phyloP scores from a whole-genome alignment of 164 flowering plant species.

The Macadamia tetraphylla region DNA sequence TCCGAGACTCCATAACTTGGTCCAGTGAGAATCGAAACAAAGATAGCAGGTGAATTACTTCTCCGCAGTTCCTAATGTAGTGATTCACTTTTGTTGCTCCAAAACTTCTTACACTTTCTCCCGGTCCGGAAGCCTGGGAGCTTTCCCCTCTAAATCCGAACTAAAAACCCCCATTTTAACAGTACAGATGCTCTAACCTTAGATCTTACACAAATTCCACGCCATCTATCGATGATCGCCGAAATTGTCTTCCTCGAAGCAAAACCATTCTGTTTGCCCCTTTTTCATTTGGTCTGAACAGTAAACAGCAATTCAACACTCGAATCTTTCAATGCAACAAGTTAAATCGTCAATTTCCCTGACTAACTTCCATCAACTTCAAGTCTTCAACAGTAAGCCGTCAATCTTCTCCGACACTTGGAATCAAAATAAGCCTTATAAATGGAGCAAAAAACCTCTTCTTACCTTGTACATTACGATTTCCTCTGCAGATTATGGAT shows the following conservation, averaged over 20 bases:
- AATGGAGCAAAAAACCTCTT: too few relatives aligned
- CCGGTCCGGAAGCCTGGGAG: not conserved
- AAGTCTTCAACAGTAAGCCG: not conserved
- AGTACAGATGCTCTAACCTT: not conserved
- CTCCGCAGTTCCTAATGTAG: not conserved
- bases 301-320: not conserved
- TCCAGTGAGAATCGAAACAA: not conserved
- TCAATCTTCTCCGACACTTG: conserved; percentile 1
- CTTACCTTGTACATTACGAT: too few relatives aligned
- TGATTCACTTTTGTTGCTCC: not conserved
- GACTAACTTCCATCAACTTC: not conserved
- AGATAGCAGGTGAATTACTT: not conserved
- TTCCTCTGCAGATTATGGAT: too few relatives aligned
- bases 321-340: not conserved
- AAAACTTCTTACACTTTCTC: conserved; percentile 3
- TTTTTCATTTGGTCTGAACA: not conserved
- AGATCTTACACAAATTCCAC: conserved; percentile 8
- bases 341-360: not conserved
- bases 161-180: conserved; percentile 1
- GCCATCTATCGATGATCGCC: not conserved
- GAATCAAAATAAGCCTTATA: too few relatives aligned
- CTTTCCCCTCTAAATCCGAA: not conserved
- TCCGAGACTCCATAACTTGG: conserved; percentile 64
- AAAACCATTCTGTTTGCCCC: conserved; percentile 3
- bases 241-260: not conserved